Base-by-base conservation (phyloP, 805 yeast genomes). In the Barnettozyma pratensis region DNA sequence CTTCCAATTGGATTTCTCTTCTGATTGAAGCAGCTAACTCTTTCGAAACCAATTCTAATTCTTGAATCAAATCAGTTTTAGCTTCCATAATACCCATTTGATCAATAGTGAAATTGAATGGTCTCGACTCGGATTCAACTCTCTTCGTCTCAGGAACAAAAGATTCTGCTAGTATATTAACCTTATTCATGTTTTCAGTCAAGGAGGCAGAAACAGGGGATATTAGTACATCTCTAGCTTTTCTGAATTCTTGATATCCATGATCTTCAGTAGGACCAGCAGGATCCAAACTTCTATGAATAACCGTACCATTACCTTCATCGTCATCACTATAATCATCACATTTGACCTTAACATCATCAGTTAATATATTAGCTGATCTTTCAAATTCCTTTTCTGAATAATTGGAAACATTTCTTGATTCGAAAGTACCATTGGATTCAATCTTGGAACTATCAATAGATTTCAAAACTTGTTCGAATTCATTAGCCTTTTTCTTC, bases 21-120 rank as follows among this genome's bases (percentile, higher is more conserved):
- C 79, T 76, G 41, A 86, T 83, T 0, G 91, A 81, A 27, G 79
- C 79, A 0, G 90, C 91, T 44, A 87, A 69, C 58, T 86, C 95
- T 28, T 77, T 76, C 1, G 91, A 82, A 1, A 87, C 83, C 27
- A 85, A 58, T 50, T 82, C 84, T 38, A 87, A 65, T 58, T 86
- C 92, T 47, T 76, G 73, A 56, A 84, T 70, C 37, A 86, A 63
- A 28, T 74, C 76, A 44, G 73, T 73, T 52, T 81, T 84, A 46
- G 85, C 80, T 35, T 72, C 77, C 68, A 85, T 71, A 7, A 85
- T 68, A 1, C 82, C 81, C 46, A 82, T 61, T 55, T 85, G 89
- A 26, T 81, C 85, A 37, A 80, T 74, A 2, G 82, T 73, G 45
- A 83, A 75, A 7, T 61, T 62, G 27, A 72, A 55, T n/a, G 61